phyloP scores from a whole-genome alignment of 768 basidiomycete genomes.

The Rossbeevera mucosa region DNA sequence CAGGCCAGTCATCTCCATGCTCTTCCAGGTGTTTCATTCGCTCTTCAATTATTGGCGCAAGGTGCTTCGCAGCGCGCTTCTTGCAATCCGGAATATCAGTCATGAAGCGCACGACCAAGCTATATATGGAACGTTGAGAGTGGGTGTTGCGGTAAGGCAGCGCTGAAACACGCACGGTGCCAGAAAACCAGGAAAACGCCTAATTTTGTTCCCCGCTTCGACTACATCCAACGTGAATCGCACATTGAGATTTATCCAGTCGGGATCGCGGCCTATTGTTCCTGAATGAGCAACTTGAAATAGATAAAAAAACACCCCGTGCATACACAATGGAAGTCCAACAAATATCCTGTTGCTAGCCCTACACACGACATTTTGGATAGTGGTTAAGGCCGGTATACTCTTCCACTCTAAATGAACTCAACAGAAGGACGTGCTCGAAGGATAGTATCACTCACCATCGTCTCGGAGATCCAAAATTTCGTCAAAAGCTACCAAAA shows the following conservation, averaged over 20 bases:
- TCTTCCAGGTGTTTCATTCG: slow-evolving; percentile 22
- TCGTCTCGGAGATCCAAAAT: slow-evolving; percentile 25
- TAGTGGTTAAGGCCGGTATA: slow-evolving; percentile 24
- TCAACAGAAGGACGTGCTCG: background rate
- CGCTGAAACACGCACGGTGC: slow-evolving; percentile 28
- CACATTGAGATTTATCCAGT: background rate
- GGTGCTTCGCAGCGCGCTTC: background rate
- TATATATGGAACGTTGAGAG: background rate
- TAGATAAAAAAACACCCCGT: no score
- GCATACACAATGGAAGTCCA: slow-evolving; percentile 33
- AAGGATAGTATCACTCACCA: slow-evolving; percentile 2
- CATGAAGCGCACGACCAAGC: background rate
- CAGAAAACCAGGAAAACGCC: slow-evolving; percentile 30
- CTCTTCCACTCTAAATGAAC: slow-evolving; percentile 36
- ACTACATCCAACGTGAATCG: background rate
- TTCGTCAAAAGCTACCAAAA: slow-evolving; percentile 37
- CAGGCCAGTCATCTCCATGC: slow-evolving; percentile 26
- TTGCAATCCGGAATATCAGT: background rate
- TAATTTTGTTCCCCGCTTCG: background rate
- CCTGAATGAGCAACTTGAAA: background rate
- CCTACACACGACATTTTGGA: slow-evolving; percentile 12
- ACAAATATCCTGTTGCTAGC: slow-evolving; percentile 45
- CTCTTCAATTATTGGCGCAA: slow-evolving; percentile 18
- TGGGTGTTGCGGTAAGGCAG: background rate
- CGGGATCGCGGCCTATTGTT: background rate